Evolutionary conservation across 2,329 filamentous ascomycete species (phyloP).

Genomic region (Lasiodiplodia sp.): DNA sequence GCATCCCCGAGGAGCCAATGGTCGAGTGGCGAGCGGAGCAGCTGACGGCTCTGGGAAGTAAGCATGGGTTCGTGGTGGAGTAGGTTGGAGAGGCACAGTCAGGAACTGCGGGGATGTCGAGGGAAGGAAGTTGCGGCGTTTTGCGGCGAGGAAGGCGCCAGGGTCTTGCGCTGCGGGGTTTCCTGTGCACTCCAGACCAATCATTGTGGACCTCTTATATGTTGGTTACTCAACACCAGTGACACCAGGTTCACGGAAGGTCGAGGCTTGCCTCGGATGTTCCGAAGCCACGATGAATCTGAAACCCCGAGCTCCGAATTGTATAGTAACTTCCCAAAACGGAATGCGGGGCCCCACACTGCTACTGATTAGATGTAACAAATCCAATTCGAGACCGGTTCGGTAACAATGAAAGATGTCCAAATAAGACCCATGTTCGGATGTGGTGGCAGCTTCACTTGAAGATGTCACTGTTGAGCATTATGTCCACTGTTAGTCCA

Average conservation of each 20-base stretch:
- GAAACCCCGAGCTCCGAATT: not conserved
- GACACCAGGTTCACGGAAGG: not conserved
- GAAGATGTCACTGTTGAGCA: not conserved
- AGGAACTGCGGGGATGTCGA: not conserved
- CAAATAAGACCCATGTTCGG: too few species aligned
- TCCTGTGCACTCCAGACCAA: not conserved
- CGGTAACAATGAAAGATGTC: too few species aligned
- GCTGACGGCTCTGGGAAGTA: not conserved
- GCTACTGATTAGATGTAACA: not conserved
- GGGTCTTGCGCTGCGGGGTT: not conserved
- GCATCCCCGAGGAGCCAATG: conserved; percentile 13
- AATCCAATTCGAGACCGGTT: too few species aligned
- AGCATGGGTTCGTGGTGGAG: conserved; percentile 14
- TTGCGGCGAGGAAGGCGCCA: not conserved
- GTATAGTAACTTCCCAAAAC: not conserved
- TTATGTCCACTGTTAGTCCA: too few species aligned
- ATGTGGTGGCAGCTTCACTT: too few species aligned
- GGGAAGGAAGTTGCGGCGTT: not conserved
- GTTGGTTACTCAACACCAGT: not conserved
- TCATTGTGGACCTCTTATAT: not conserved
- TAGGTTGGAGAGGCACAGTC: not conserved
- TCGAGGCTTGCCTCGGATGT: not conserved
- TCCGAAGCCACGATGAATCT: not conserved
- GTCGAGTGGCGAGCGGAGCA: conserved; percentile 1
- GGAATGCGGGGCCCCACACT: not conserved